These are phyloP conservation scores for Pulveroboletus sp. DNA, from an alignment of 768 basidiomycete genomes.

Conservation along the genomic window DNA sequence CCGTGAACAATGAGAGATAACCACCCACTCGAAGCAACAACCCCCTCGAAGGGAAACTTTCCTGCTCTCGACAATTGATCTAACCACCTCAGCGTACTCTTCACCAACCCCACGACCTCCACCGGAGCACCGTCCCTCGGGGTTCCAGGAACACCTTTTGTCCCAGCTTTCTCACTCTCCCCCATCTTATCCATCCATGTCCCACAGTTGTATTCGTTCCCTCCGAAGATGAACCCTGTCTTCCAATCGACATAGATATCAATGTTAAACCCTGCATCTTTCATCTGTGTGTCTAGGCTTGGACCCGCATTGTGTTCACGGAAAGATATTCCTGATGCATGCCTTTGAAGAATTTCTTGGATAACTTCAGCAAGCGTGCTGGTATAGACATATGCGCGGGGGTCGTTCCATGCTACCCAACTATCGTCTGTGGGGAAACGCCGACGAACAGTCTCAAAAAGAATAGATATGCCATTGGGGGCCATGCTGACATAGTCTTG, in stretches of 20 bases:
- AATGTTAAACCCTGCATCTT: conserved; percentile 86
- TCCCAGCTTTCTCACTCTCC: conserved; percentile 85
- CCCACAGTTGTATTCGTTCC: conserved; percentile 81
- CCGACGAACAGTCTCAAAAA: conserved; percentile 80
- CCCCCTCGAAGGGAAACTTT: conserved; percentile 87
- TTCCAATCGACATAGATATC: conserved; percentile 94
- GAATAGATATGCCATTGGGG: conserved; percentile 77
- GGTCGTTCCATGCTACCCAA: conserved; percentile 90
- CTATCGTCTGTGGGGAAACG: conserved; percentile 93
- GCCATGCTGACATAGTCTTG: conserved; percentile 86
- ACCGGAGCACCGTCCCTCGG: conserved; percentile 94
- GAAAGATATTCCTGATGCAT: conserved; percentile 89
- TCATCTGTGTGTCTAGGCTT: conserved; percentile 98
- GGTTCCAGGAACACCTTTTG: conserved; percentile 93
- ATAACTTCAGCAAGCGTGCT: conserved; percentile 90
- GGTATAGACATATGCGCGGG: conserved; percentile 73
- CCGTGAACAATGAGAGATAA: not conserved
- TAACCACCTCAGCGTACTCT: conserved; percentile 92
- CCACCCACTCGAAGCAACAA: conserved; percentile 69
- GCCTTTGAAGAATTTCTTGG: conserved; percentile 93
- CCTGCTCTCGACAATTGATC: conserved; percentile 56
- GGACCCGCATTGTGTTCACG: conserved; percentile 96
- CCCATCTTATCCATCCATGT: conserved; percentile 99
- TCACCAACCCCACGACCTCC: conserved; percentile 90
- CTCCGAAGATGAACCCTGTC: conserved; percentile 86